A percentile compares a stretch with the other conserved stretches of the same genome.
phyloP scores from a whole-genome alignment of 352 stramenopile species.

The Globisporangium viniferum region DNA sequence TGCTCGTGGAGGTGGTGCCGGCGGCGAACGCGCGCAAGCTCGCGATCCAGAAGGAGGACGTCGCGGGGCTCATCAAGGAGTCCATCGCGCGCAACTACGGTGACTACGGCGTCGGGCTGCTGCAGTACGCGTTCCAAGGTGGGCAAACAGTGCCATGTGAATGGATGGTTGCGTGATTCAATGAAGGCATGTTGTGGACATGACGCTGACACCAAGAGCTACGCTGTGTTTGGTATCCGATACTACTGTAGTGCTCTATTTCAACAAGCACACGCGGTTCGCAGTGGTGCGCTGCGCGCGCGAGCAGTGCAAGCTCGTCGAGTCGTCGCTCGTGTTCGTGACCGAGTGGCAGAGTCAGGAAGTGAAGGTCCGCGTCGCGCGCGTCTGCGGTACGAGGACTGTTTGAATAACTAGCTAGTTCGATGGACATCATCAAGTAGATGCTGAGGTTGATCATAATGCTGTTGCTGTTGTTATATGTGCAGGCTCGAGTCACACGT shows the following conservation, averaged over 20 bases:
- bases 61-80: constrained; percentile 50
- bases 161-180: background rate
- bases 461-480: background rate
- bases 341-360: constrained; percentile 61
- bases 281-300: constrained; percentile 61
- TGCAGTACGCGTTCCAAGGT: constrained; percentile 83
- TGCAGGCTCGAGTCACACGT: constrained; percentile 52
- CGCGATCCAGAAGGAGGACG: constrained; percentile 55
- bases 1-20: constrained; percentile 53
- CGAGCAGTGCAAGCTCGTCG: constrained; percentile 69
- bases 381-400: constrained; percentile 54
- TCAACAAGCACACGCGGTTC: constrained; percentile 47
- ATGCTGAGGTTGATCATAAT: background rate
- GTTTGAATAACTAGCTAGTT: background rate
- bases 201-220: background rate
- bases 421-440: background rate
- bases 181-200: background rate
- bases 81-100: constrained; percentile 67
- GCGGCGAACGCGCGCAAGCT: constrained; percentile 38
- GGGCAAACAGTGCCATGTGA: background rate
- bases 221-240: background rate
- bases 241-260: constrained; percentile 51
- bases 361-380: constrained; percentile 53
- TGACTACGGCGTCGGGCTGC: constrained; percentile 58
- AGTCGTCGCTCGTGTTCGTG: constrained; percentile 73